These are phyloP conservation scores for Argentina anserina DNA, from an alignment of 306 rosid genomes.

Conservation along the genomic window DNA sequence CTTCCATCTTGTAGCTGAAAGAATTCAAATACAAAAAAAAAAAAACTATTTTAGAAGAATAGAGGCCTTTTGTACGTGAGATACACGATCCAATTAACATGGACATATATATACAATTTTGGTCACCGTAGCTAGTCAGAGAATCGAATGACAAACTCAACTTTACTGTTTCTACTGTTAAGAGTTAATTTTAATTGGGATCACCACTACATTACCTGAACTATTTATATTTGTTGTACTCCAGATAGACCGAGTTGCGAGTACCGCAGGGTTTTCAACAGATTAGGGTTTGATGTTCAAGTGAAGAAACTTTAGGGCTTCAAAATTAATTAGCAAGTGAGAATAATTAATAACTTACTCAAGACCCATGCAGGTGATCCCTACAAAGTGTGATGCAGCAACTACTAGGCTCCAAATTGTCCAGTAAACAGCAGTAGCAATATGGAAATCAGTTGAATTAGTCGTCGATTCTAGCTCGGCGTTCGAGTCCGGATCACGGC, in stretches of 20 bases:
- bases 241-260: background rate
- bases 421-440: constrained; percentile 71
- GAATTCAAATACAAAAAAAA: background rate
- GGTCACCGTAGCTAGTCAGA: too few species aligned
- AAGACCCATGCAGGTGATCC: constrained; percentile 38
- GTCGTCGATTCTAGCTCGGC: constrained; percentile 27
- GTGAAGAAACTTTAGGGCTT: background rate
- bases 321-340: background rate
- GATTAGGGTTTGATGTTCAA: background rate
- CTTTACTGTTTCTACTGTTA: background rate
- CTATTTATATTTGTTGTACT: background rate
- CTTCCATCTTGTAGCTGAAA: constrained; percentile 43
- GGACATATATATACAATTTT: background rate
- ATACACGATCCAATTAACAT: background rate
- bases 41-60: too few species aligned
- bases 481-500: constrained; percentile 30
- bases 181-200: background rate
- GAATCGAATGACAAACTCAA: too few species aligned
- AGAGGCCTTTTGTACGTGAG: background rate
- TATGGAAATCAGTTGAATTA: constrained; percentile 18
- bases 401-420: constrained; percentile 50
- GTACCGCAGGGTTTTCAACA: background rate
- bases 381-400: constrained; percentile 43
- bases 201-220: background rate
- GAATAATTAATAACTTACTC: constrained; percentile 29